These are phyloP conservation scores for Backusella mclennaniae DNA, from an alignment of 192 early-diverging fungal genomes.

Conservation along the genomic window DNA sequence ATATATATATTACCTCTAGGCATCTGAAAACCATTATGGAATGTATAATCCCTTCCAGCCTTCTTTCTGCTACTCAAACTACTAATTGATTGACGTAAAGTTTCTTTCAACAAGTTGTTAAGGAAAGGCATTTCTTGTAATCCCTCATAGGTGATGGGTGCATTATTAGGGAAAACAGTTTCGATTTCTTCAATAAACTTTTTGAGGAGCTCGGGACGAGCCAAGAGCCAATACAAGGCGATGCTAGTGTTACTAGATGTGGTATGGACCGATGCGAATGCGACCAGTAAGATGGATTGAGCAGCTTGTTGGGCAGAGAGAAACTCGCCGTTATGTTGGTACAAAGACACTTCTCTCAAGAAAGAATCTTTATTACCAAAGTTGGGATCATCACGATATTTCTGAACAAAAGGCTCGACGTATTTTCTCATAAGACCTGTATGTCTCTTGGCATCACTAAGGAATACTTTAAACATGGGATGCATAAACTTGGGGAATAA, in stretches of 20 bases:
- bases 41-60: constrained; percentile 17
- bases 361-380: not conserved
- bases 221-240: constrained; percentile 22
- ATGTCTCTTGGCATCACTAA: constrained; percentile 16
- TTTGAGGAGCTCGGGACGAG: constrained; percentile 16
- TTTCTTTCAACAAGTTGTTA: constrained; percentile 22
- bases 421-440: constrained; percentile 10
- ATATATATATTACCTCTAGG: constrained; percentile 10
- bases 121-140: constrained; percentile 24
- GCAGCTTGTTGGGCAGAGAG: not conserved
- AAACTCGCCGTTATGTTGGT: not conserved
- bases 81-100: constrained; percentile 16
- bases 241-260: constrained; percentile 10
- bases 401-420: constrained; percentile 6
- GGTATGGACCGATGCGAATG: constrained; percentile 31
- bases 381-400: not conserved
- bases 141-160: constrained; percentile 11
- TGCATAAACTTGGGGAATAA: constrained; percentile 14
- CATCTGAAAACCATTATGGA: constrained; percentile 19
- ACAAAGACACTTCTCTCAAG: not conserved
- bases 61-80: constrained; percentile 12
- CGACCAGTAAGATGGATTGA: constrained; percentile 19
- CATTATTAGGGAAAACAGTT: not conserved
- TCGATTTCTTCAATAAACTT: constrained; percentile 22
- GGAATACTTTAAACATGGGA: constrained; percentile 13